Base-by-base conservation (phyloP, 2,329 filamentous ascomycete species). In the Hyphodiscus sp. region DNA sequence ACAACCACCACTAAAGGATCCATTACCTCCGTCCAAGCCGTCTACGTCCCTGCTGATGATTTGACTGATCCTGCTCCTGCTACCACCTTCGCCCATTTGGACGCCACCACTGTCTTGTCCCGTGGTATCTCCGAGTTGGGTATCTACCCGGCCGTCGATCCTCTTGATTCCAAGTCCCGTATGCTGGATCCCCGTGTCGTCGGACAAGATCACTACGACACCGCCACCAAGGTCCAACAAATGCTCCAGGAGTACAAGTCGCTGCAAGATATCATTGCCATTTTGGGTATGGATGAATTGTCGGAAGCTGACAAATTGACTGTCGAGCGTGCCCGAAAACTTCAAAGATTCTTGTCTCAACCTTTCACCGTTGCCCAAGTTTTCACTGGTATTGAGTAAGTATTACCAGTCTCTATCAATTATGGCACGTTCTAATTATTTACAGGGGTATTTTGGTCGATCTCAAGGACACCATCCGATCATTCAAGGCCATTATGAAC, bases 231-330 rank as follows among this genome's bases (percentile, higher is more conserved):
- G 69, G 94, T 99, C 71, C 94, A 99, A 83, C 91, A 96, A 81
- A 97, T 96, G 78, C 87, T 99, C 74, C 94, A 99, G 81, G 94
- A 97, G 83, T 99, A 99, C 89, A 97, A 97, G 89, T 97, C 92
- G 63, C 90, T 99, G 66, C 94, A 99, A 82, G 94, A 99, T 82
- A 99, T 99, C 86, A 96, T 96, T 82, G 94, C 94, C 77, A 99
- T 99, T 91, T 55, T 67, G 79, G 97, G 74, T 87, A 97, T 99
- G 94, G 94, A 99, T 77, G 94, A 99, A 76, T 80, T 99, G 78
- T 97, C 94, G 63, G 94, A 97, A 83, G 88, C 89, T 69, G 94
- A 99, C 78, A 96, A 99, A 87, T 86, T 99, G 70, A 97, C 94
- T 68, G 94, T 99, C 83, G 94, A 99, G 87, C 94, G 94, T 86